Evolutionary conservation across 306 rosid genomes (phyloP).

Genomic region (Quercus variabilis): DNA sequence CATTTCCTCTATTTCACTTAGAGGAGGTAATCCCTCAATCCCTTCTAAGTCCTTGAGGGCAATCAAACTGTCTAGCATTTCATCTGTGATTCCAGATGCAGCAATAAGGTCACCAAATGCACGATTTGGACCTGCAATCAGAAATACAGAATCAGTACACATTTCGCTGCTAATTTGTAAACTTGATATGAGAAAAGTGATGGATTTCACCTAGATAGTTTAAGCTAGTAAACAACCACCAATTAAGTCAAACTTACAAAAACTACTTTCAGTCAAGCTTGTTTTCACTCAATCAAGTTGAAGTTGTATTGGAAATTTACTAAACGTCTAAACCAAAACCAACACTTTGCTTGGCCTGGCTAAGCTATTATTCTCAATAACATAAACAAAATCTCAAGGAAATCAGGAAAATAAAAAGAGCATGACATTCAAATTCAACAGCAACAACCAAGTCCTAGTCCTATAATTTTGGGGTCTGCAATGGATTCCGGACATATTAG

Average conservation of each 20-base stretch:
- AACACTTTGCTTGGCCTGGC: not conserved
- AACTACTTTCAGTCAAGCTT: not conserved
- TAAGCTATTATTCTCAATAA: not conserved
- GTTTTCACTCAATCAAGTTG: not conserved
- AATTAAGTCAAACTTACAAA: not conserved
- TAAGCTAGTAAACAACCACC: not conserved
- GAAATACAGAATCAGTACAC: not conserved
- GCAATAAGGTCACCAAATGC: slow-evolving; percentile 89
- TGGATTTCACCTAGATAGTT: not conserved
- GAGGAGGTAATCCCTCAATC: slow-evolving; percentile 82
- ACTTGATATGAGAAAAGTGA: slow-evolving; percentile 2
- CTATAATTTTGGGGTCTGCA: too few species aligned
- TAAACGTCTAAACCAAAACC: not conserved
- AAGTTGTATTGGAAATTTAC: not conserved
- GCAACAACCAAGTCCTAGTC: too few species aligned
- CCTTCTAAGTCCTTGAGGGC: slow-evolving; percentile 79
- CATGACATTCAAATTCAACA: too few species aligned
- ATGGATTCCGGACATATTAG: too few species aligned
- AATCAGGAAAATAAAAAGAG: not conserved
- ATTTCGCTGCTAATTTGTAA: not conserved
- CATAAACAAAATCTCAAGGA: not conserved
- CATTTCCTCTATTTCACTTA: slow-evolving; percentile 63
- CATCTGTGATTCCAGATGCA: slow-evolving; percentile 92
- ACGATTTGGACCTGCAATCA: slow-evolving; percentile 67
- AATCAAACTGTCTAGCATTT: slow-evolving; percentile 89